Evolutionary conservation across 2,329 filamentous ascomycete genomes (phyloP).

Genomic region (Ophiostoma perfectum): DNA sequence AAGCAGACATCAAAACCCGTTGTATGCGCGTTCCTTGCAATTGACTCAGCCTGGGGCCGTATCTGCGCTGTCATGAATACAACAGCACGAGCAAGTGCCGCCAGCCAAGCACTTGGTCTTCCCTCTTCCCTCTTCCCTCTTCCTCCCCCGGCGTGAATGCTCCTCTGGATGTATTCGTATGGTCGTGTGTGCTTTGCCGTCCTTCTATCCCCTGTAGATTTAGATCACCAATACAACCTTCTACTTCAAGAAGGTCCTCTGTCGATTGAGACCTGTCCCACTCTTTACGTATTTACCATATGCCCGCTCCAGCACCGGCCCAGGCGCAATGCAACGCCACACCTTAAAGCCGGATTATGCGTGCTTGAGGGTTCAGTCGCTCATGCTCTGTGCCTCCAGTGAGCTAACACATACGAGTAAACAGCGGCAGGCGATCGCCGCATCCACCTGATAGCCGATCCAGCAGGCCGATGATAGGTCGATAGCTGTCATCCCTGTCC

Average conservation of each 20-base stretch:
- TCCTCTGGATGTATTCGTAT: not conserved
- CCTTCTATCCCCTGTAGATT: not conserved
- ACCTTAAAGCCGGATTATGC: not conserved
- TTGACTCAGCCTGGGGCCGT: not conserved
- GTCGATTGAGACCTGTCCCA: constrained; percentile 7
- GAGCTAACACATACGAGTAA: too few species aligned
- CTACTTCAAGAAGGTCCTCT: constrained; percentile 10
- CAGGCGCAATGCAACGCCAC: not conserved
- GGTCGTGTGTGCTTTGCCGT: not conserved
- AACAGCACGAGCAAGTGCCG: not conserved
- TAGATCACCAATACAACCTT: constrained; percentile 8
- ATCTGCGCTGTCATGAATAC: not conserved
- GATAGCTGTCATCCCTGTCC: not conserved
- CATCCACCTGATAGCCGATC: not conserved
- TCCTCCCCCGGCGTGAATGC: not conserved
- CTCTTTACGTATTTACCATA: not conserved
- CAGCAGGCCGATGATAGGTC: not conserved
- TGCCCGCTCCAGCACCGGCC: too few species aligned
- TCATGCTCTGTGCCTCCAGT: not conserved
- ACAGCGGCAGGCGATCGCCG: too few species aligned
- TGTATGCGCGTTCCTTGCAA: not conserved
- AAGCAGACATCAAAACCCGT: too few species aligned
- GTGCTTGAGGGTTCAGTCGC: too few species aligned
- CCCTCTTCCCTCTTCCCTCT: not conserved
- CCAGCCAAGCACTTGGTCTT: not conserved